These are phyloP conservation scores for Lentinula detonsa DNA, from an alignment of 768 basidiomycete species.

Conservation along the genomic window DNA sequence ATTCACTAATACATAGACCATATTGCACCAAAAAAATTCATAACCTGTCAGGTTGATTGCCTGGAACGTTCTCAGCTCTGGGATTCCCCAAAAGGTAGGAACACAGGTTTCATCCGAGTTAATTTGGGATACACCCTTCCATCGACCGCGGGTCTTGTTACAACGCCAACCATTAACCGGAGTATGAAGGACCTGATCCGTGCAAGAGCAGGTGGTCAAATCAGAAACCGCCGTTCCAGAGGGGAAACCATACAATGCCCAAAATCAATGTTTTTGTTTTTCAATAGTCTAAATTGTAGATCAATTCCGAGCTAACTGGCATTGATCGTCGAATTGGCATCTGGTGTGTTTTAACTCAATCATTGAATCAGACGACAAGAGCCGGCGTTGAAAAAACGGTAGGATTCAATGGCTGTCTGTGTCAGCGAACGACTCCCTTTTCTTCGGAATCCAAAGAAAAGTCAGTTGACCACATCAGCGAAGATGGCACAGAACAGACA, in stretches of 20 bases:
- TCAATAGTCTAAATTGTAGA: background rate
- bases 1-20: background rate
- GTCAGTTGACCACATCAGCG: background rate
- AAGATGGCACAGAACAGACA: background rate
- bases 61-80: background rate
- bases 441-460: background rate
- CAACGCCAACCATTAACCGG: background rate
- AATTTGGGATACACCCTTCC: background rate
- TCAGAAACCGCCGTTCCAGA: background rate
- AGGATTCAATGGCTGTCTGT: background rate
- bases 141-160: constrained; percentile 1
- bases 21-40: background rate
- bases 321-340: background rate
- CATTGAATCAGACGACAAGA: background rate
- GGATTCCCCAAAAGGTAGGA: background rate
- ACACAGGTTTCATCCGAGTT: background rate
- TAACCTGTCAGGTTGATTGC: background rate
- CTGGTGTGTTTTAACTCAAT: background rate
- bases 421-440: background rate
- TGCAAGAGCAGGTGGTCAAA: background rate
- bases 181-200: background rate
- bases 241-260: background rate
- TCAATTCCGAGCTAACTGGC: background rate
- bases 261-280: background rate
- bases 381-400: background rate